phyloP scores from a whole-genome alignment of 2,329 filamentous ascomycete species.

The Drechmeria coniospora region DNA sequence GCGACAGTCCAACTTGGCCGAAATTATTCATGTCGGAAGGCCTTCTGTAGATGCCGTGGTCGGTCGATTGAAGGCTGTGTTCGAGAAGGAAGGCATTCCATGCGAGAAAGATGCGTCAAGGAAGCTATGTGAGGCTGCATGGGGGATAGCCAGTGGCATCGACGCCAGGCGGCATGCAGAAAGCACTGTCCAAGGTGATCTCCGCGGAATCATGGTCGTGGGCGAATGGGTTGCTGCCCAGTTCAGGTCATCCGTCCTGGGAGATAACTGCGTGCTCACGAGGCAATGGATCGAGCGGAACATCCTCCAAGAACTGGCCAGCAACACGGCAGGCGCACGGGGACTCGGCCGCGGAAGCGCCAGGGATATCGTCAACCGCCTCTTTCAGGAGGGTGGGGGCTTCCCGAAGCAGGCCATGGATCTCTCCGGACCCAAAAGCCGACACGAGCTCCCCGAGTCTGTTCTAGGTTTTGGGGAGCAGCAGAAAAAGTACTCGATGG shows the following conservation, averaged over 20 bases:
- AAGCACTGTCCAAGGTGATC: conserved; percentile 53
- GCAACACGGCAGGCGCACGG: conserved; percentile 56
- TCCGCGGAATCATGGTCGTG: conserved; percentile 72
- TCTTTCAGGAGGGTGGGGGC: conserved; percentile 66
- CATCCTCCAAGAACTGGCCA: conserved; percentile 49
- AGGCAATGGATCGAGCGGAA: conserved; percentile 64
- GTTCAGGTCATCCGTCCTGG: conserved; percentile 34
- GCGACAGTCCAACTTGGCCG: conserved; percentile 69
- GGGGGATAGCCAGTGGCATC: conserved; percentile 61
- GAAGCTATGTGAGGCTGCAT: conserved; percentile 67
- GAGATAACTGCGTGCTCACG: conserved; percentile 37
- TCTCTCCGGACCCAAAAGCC: conserved; percentile 24
- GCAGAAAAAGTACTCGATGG: conserved; percentile 56
- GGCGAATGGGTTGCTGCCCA: conserved; percentile 74
- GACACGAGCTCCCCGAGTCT: conserved; percentile 37
- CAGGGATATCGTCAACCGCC: conserved; percentile 61
- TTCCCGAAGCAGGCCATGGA: conserved; percentile 46
- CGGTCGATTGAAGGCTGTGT: conserved; percentile 63
- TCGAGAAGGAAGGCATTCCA: conserved; percentile 74
- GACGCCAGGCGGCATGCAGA: conserved; percentile 55
- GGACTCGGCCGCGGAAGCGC: conserved; percentile 56
- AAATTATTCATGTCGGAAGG: conserved; percentile 83
- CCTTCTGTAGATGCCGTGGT: conserved; percentile 79
- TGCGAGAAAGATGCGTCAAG: conserved; percentile 83
- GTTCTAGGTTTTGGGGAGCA: conserved; percentile 59